Conservation (phyloP, 2,329 filamentous ascomycete species). For the Thelonectria olida region DNA sequence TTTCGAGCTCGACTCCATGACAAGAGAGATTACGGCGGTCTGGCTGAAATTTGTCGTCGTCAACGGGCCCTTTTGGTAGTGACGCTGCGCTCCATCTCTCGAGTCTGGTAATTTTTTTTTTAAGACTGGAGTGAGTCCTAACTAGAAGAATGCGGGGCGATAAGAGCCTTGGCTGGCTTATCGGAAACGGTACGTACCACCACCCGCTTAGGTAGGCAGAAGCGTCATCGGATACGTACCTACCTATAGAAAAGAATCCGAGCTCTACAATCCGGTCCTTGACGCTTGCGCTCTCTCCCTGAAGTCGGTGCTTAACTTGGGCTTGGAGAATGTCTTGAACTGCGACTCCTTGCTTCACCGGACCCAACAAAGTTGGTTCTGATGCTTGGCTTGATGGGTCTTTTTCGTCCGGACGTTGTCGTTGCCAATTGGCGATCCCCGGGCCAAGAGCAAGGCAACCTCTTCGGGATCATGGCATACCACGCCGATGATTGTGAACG, state of each 20-base stretch:
- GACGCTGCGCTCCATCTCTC: conserved; percentile 22
- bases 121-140: neutral
- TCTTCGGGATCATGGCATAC: conserved; percentile 36
- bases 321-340: conserved; percentile 37
- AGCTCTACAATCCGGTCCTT: too few relatives aligned
- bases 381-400: conserved; percentile 28
- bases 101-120: conserved; percentile 36
- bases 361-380: conserved; percentile 33
- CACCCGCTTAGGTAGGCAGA: neutral
- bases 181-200: conserved; percentile 35
- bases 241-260: too few relatives aligned
- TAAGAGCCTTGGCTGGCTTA: conserved; percentile 33
- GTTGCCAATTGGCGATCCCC: too few relatives aligned
- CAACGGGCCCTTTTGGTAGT: conserved; percentile 25
- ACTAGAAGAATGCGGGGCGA: conserved; percentile 36
- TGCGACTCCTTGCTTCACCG: conserved; percentile 36
- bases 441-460: too few relatives aligned
- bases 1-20: conserved; percentile 59
- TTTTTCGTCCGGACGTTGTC: neutral
- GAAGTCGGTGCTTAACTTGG: too few relatives aligned
- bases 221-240: too few relatives aligned
- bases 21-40: conserved; percentile 14
- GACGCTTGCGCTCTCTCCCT: too few relatives aligned
- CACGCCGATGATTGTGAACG: conserved; percentile 36
- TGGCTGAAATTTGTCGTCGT: conserved; percentile 21